Conservation (phyloP, 2,329 filamentous ascomycete species). For the Paraphoma sp. region DNA sequence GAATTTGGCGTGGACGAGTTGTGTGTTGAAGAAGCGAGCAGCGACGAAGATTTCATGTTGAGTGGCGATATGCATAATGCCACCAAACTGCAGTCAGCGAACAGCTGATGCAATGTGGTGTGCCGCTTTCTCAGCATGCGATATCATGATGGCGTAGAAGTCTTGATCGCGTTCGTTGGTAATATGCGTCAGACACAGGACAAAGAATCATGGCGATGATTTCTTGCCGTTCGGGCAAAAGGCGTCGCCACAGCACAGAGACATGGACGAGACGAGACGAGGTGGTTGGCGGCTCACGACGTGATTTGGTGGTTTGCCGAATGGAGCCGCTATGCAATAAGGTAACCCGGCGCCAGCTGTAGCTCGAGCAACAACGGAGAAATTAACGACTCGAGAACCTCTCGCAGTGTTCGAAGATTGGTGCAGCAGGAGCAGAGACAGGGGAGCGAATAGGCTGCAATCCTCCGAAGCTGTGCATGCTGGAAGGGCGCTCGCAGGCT, state of each 20-base stretch:
- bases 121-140: not conserved
- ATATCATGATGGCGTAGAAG: not conserved
- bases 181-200: not conserved
- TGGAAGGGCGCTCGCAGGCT: not conserved
- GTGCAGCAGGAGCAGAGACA: not conserved
- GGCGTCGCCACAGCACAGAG: not conserved
- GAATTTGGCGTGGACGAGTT: not conserved
- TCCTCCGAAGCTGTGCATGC: no score
- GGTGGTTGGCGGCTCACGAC: not conserved
- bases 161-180: not conserved
- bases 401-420: not conserved
- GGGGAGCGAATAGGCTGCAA: not conserved
- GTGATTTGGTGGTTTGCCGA: constrained; percentile 9
- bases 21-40: not conserved
- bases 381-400: not conserved
- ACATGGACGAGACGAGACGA: not conserved
- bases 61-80: not conserved
- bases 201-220: not conserved
- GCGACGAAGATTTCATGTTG: not conserved
- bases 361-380: constrained; percentile 7
- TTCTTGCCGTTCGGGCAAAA: not conserved
- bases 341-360: constrained; percentile 8
- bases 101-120: not conserved
- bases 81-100: not conserved
- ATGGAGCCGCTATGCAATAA: constrained; percentile 10